phyloP scores from a whole-genome alignment of 306 rosid species.

The Cucumis melo region DNA sequence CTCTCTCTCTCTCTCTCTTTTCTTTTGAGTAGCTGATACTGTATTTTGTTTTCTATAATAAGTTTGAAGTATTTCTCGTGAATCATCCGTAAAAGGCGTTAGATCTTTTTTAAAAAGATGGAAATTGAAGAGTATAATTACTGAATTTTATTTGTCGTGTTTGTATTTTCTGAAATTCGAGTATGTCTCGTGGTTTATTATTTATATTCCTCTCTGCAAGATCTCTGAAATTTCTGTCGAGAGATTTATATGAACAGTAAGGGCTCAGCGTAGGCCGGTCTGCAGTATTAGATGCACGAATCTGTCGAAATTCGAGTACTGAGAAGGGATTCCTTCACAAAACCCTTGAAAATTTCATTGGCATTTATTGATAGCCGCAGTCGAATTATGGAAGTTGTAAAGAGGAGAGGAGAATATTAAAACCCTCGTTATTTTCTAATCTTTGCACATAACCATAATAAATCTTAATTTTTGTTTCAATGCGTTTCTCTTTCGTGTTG shows the following conservation, averaged over 20 bases:
- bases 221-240: conserved; percentile 6
- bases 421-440: neutral
- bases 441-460: neutral
- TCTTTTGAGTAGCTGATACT: neutral
- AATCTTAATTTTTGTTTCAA: neutral
- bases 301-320: neutral
- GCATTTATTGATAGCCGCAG: neutral
- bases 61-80: neutral
- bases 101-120: neutral
- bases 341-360: neutral
- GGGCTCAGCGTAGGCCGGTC: neutral
- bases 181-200: conserved; percentile 2
- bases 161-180: neutral
- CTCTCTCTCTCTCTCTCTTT: too few species aligned
- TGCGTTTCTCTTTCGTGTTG: neutral
- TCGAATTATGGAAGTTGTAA: neutral
- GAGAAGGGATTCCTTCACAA: neutral
- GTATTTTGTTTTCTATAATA: neutral
- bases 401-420: neutral
- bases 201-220: conserved; percentile 2
- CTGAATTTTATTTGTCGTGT: neutral
- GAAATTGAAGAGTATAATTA: neutral
- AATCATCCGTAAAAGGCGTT: neutral
- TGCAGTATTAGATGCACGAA: conserved; percentile 2
- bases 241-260: conserved; percentile 2